A percentile compares a stretch with the other conserved stretches of the same genome.
phyloP scores from a whole-genome alignment of 2,329 filamentous ascomycete species.

The Parascedosporium putredinis region DNA sequence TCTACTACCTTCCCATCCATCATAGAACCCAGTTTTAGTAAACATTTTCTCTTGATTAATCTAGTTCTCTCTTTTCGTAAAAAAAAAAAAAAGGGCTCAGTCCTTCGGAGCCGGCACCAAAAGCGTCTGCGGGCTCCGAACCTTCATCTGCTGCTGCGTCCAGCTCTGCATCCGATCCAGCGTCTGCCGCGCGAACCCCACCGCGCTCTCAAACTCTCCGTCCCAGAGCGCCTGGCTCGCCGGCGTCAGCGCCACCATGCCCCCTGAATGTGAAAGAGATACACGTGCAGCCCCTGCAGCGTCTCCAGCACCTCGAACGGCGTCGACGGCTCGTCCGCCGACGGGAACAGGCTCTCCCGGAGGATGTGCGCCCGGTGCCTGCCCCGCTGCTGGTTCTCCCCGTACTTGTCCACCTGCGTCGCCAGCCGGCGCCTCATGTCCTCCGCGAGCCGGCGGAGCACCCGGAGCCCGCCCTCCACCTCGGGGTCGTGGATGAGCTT shows the following conservation, averaged over 20 bases:
- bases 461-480: conserved; percentile 18
- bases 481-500: conserved; percentile 19
- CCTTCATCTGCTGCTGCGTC: conserved; percentile 20
- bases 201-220: conserved; percentile 19
- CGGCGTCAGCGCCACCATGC: conserved; percentile 19
- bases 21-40: neutral
- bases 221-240: conserved; percentile 25
- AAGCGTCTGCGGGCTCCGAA: conserved; percentile 22
- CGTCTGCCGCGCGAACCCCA: conserved; percentile 6
- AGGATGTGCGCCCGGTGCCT: conserved; percentile 14
- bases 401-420: conserved; percentile 17
- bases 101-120: conserved; percentile 19
- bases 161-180: neutral
- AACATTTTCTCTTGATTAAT: neutral
- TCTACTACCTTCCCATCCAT: neutral
- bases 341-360: conserved; percentile 18
- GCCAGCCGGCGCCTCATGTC: conserved; percentile 14
- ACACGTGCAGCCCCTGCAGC: conserved; percentile 21
- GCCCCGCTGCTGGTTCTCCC: conserved; percentile 17
- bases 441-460: conserved; percentile 17
- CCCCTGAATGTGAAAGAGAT: conserved; percentile 20
- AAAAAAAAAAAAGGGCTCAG: too few relatives aligned
- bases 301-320: conserved; percentile 18
- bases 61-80: neutral
- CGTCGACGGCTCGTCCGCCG: conserved; percentile 1